These are phyloP conservation scores for Aspergillus floridensis DNA, from an alignment of 2,329 filamentous ascomycete genomes.

Conservation along the genomic window DNA sequence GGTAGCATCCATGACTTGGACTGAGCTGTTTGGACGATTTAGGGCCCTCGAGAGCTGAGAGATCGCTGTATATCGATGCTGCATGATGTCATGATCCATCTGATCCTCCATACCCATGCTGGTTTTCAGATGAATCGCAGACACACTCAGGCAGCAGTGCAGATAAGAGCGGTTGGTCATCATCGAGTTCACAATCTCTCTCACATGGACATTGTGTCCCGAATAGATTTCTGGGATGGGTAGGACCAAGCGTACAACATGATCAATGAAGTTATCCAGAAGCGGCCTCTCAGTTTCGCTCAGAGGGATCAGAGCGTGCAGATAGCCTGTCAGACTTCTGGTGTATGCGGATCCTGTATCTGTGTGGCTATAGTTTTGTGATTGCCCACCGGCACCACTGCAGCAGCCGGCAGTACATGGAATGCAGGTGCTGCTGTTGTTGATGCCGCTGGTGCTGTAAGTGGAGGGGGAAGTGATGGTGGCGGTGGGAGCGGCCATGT, in stretches of 20 bases:
- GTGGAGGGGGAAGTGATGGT: too few species aligned
- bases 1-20: conserved; percentile 83
- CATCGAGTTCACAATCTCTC: conserved; percentile 1
- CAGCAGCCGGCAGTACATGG: too few species aligned
- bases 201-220: not conserved
- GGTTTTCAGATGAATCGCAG: conserved; percentile 85
- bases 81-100: conserved; percentile 46
- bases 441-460: too few species aligned
- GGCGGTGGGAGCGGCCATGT: too few species aligned
- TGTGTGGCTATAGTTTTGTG: too few species aligned
- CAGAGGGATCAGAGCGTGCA: too few species aligned
- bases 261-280: conserved; percentile 68
- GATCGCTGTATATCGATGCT: conserved; percentile 83
- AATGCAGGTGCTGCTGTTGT: too few species aligned
- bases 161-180: conserved; percentile 78
- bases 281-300: too few species aligned
- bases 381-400: too few species aligned
- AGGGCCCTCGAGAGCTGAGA: conserved; percentile 78
- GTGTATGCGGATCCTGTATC: too few species aligned
- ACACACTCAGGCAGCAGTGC: conserved; percentile 89
- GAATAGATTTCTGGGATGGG: not conserved
- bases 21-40: conserved; percentile 72
- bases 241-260: conserved; percentile 61
- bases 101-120: conserved; percentile 38
- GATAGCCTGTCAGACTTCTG: too few species aligned